Conservation (phyloP, 129 eudicot species). For the Arctium lappa region DNA sequence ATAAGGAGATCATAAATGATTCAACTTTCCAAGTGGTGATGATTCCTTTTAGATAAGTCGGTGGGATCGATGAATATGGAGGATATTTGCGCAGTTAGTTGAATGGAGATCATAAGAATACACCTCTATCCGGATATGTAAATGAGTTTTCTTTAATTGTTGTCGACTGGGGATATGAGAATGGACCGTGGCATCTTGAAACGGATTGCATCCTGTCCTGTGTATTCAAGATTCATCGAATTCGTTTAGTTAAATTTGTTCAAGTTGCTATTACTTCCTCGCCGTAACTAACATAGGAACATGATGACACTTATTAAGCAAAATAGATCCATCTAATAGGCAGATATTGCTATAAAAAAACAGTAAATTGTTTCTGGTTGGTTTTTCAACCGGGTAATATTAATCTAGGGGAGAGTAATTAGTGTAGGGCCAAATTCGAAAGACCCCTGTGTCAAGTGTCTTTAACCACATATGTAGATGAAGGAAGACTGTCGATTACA, state of each 20-base stretch:
- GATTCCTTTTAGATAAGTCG: slow-evolving; percentile 36
- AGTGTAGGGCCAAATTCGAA: too few species aligned
- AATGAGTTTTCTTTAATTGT: slow-evolving; percentile 2
- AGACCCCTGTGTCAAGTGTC: too few species aligned
- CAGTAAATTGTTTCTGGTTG: too few species aligned
- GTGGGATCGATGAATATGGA: slow-evolving; percentile 16
- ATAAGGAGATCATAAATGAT: slow-evolving; percentile 4
- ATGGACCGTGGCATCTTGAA: slow-evolving; percentile 1
- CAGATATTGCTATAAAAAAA: too few species aligned
- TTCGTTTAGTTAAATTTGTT: not conserved
- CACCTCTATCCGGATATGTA: not conserved
- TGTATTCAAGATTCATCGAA: not conserved
- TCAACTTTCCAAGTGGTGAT: slow-evolving; percentile 23
- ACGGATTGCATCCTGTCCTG: not conserved
- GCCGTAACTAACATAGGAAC: too few species aligned
- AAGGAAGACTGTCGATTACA: too few species aligned
- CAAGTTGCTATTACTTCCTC: not conserved
- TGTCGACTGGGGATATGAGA: not conserved
- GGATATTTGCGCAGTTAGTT: slow-evolving; percentile 13
- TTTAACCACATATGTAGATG: too few species aligned
- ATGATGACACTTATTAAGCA: too few species aligned
- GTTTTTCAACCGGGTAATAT: too few species aligned
- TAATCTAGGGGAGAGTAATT: too few species aligned
- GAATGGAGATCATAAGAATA: slow-evolving; percentile 12
- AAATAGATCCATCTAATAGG: too few species aligned